These are phyloP conservation scores for Hypoxylon fuscum DNA, from an alignment of 495 filamentous ascomycete genomes.

Conservation along the genomic window DNA sequence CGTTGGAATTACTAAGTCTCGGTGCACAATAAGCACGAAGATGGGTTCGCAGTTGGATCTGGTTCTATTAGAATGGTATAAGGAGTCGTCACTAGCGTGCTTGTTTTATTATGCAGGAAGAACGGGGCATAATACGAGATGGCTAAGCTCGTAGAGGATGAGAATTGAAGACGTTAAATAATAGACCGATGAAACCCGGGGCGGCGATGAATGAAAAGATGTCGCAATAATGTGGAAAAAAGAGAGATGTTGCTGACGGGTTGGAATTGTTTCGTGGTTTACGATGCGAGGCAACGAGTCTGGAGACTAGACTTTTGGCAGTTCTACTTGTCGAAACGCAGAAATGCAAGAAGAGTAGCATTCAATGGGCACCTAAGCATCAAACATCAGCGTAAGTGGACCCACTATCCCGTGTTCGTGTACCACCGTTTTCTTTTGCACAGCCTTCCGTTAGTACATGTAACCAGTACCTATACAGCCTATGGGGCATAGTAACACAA, in stretches of 20 bases:
- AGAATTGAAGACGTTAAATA: constrained; percentile 27
- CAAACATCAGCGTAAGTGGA: constrained; percentile 28
- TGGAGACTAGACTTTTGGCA: background rate
- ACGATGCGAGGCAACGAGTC: constrained; percentile 28
- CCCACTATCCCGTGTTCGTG: constrained; percentile 28
- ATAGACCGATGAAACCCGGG: constrained; percentile 5
- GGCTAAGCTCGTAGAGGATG: constrained; percentile 25
- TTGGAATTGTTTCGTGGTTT: constrained; percentile 12
- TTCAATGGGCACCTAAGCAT: constrained; percentile 10
- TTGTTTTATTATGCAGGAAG: constrained; percentile 30
- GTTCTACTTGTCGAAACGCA: constrained; percentile 19
- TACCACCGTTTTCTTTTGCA: constrained; percentile 30
- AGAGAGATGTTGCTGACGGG: too few species aligned
- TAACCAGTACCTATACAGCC: constrained; percentile 15
- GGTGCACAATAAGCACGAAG: constrained; percentile 16
- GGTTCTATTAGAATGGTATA: constrained; percentile 17
- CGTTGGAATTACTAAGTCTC: constrained; percentile 10
- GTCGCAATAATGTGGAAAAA: constrained; percentile 20
- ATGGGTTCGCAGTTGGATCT: constrained; percentile 1
- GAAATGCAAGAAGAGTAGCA: constrained; percentile 39
- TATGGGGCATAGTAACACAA: constrained; percentile 20
- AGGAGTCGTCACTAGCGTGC: constrained; percentile 17
- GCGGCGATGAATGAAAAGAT: constrained; percentile 7
- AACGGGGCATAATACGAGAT: constrained; percentile 41
- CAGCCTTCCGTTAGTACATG: constrained; percentile 33